Conservation (phyloP, 2,329 filamentous ascomycete species). For the Niveomyces coronatus region DNA sequence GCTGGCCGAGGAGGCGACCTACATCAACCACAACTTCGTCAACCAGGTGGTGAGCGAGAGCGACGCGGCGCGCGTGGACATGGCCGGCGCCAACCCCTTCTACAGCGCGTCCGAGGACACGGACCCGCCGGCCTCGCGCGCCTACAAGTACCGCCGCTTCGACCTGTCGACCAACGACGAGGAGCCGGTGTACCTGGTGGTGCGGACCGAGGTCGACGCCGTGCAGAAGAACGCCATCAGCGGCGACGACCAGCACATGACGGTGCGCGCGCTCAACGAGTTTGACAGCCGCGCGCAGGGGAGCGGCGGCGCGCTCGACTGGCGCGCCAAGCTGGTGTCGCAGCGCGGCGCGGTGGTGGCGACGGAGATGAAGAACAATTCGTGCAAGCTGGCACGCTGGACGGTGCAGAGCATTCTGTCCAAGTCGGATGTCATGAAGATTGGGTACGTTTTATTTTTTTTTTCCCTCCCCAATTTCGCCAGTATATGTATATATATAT, state of each 20-base stretch:
- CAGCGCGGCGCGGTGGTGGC: conserved; percentile 96
- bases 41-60: conserved; percentile 88
- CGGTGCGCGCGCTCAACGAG: conserved; percentile 95
- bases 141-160: conserved; percentile 97
- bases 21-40: conserved; percentile 99
- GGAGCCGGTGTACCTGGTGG: conserved; percentile 84
- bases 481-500: not conserved
- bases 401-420: conserved; percentile 94
- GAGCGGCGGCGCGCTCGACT: conserved; percentile 89
- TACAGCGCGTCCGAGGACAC: conserved; percentile 91
- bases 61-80: conserved; percentile 66
- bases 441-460: conserved; percentile 54
- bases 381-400: conserved; percentile 96
- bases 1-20: conserved; percentile 91
- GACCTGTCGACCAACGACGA: conserved; percentile 92
- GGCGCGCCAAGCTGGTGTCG: conserved; percentile 86
- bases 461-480: not conserved
- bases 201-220: conserved; percentile 90
- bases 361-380: conserved; percentile 99
- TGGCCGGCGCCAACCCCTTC: conserved; percentile 90
- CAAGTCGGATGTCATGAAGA: conserved; percentile 97
- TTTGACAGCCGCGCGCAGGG: conserved; percentile 98
- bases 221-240: conserved; percentile 90
- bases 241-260: conserved; percentile 83
- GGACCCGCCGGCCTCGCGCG: conserved; percentile 88